A percentile compares a stretch with the other conserved stretches of the same genome.
Conservation (phyloP, 2,329 filamentous ascomycete species). For the Phyllosticta paracitricarpa region DNA sequence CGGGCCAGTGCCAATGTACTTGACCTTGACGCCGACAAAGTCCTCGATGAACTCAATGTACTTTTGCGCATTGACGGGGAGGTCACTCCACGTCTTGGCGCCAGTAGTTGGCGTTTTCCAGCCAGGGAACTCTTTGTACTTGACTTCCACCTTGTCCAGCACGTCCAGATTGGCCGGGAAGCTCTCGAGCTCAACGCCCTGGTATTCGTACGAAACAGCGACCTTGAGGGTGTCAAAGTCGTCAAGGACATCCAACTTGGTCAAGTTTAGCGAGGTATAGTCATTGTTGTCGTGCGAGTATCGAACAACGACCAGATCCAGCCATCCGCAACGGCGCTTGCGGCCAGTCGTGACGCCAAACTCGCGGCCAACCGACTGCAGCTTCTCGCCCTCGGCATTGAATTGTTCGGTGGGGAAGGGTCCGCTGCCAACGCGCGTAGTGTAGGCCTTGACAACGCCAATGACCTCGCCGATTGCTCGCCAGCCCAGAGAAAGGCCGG, state of each 20-base stretch:
- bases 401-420: conserved; percentile 60
- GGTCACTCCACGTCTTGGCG: conserved; percentile 49
- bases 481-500: conserved; percentile 52
- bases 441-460: conserved; percentile 60
- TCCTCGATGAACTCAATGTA: conserved; percentile 61
- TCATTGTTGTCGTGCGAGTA: conserved; percentile 57
- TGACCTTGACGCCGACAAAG: conserved; percentile 52
- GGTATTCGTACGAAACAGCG: conserved; percentile 57
- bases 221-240: conserved; percentile 66
- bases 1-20: conserved; percentile 58
- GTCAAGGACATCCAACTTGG: conserved; percentile 62
- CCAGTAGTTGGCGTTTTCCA: conserved; percentile 58
- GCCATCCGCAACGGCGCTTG: conserved; percentile 52
- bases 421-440: conserved; percentile 51
- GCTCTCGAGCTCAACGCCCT: conserved; percentile 45
- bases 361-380: conserved; percentile 47
- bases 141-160: conserved; percentile 51
- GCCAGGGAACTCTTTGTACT: conserved; percentile 59
- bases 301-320: conserved; percentile 59
- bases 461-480: conserved; percentile 51
- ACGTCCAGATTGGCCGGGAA: conserved; percentile 56
- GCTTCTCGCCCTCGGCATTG: conserved; percentile 46
- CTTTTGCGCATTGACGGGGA: conserved; percentile 53
- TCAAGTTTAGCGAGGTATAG: conserved; percentile 56
- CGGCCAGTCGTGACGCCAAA: conserved; percentile 49